Conservation (phyloP, 352 stramenopile species). For the Hyaloperonospora brassicae region DNA sequence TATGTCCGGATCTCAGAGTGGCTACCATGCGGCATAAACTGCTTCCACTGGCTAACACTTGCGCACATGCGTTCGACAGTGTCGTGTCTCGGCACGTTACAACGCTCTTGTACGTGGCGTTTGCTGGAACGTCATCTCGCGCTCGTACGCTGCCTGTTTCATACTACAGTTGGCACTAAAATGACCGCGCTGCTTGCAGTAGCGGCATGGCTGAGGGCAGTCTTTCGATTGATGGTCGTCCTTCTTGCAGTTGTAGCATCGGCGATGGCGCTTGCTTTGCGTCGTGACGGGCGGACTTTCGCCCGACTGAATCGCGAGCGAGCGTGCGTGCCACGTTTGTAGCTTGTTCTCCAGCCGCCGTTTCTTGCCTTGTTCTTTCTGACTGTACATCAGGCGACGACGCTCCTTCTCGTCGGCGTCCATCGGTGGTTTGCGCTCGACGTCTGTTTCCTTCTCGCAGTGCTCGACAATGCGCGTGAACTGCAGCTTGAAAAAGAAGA, state of each 20-base stretch:
- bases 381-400: constrained; percentile 55
- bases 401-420: constrained; percentile 73
- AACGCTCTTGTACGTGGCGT: constrained; percentile 60
- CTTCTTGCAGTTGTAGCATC: constrained; percentile 84
- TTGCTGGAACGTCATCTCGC: constrained; percentile 43
- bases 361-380: constrained; percentile 71
- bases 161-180: constrained; percentile 69
- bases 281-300: constrained; percentile 23
- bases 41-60: too few species aligned
- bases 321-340: constrained; percentile 44
- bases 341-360: constrained; percentile 65
- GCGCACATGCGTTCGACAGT: too few species aligned
- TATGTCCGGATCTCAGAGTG: neutral
- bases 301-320: constrained; percentile 37
- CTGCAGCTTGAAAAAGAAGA: constrained; percentile 82
- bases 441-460: constrained; percentile 48
- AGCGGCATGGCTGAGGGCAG: constrained; percentile 67
- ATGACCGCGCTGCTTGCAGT: constrained; percentile 68
- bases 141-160: constrained; percentile 46
- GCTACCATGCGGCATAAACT: too few species aligned
- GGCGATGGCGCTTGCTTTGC: constrained; percentile 44
- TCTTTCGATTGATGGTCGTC: constrained; percentile 68
- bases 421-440: constrained; percentile 65
- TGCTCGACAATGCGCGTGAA: constrained; percentile 54
- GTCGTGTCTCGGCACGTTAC: constrained; percentile 7